These are phyloP conservation scores for Hysterium pulicare DNA, from an alignment of 2,329 filamentous ascomycete genomes.

Conservation along the genomic window DNA sequence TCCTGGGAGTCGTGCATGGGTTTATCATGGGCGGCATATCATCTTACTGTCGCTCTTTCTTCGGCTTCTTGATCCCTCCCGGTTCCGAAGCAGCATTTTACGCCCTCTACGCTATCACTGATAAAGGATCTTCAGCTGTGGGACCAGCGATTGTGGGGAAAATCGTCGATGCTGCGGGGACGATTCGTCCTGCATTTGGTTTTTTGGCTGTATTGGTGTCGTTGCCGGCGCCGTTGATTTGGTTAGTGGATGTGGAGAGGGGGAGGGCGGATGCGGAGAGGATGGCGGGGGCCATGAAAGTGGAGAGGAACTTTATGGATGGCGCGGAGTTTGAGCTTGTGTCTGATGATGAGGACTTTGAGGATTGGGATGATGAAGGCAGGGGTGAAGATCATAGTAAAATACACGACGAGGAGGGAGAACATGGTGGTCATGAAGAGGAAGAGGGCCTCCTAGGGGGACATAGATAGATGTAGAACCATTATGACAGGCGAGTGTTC, in stretches of 20 bases:
- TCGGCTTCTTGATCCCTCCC: constrained; percentile 83
- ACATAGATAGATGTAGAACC: neutral
- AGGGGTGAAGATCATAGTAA: neutral
- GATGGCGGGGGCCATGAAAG: constrained; percentile 16
- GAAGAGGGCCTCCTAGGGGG: neutral
- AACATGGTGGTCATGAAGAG: neutral
- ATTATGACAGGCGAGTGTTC: too few species aligned
- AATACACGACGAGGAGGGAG: neutral
- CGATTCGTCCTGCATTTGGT: constrained; percentile 64
- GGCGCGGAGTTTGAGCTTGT: constrained; percentile 3
- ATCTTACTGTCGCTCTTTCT: constrained; percentile 85
- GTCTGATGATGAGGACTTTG: constrained; percentile 4
- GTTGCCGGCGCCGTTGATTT: constrained; percentile 74
- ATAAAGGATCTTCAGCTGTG: constrained; percentile 89
- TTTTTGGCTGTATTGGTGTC: constrained; percentile 78
- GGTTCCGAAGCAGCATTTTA: constrained; percentile 93
- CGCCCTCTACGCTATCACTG: constrained; percentile 89
- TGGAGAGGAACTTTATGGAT: neutral
- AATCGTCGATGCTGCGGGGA: constrained; percentile 67
- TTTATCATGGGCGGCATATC: constrained; percentile 84
- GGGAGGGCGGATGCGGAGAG: constrained; percentile 34
- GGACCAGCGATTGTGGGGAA: constrained; percentile 85
- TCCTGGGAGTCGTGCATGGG: constrained; percentile 79
- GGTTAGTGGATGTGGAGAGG: constrained; percentile 70
- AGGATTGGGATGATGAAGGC: constrained; percentile 5